Conservation (phyloP, 2,329 filamentous ascomycete genomes). For the Paraphaeosphaeria minitans region DNA sequence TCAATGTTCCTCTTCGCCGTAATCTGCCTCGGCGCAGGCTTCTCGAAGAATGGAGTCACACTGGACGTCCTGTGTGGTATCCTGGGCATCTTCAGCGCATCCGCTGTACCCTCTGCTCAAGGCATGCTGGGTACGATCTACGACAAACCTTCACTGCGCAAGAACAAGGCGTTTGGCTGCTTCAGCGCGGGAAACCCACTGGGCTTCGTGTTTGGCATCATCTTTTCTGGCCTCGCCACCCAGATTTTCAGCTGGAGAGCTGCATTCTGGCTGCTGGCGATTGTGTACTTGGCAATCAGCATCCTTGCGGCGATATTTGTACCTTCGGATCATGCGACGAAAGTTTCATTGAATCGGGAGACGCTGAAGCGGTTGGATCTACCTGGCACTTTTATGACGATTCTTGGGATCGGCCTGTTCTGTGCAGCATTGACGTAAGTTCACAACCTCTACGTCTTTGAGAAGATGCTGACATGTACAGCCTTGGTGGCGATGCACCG, state of each 20-base stretch:
- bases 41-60: slow-evolving; percentile 62
- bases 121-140: slow-evolving; percentile 69
- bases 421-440: slow-evolving; percentile 64
- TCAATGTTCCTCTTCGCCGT: slow-evolving; percentile 65
- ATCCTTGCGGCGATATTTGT: slow-evolving; percentile 65
- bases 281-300: slow-evolving; percentile 67
- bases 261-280: slow-evolving; percentile 64
- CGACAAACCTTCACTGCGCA: slow-evolving; percentile 63
- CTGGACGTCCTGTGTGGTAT: slow-evolving; percentile 68
- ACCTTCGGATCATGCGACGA: slow-evolving; percentile 59
- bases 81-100: slow-evolving; percentile 67
- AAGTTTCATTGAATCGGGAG: slow-evolving; percentile 50
- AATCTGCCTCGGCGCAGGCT: slow-evolving; percentile 63
- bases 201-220: slow-evolving; percentile 62
- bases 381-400: slow-evolving; percentile 64
- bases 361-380: slow-evolving; percentile 65
- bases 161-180: slow-evolving; percentile 69
- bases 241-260: slow-evolving; percentile 68
- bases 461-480: slow-evolving; percentile 24
- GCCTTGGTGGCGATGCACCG: slow-evolving; percentile 59
- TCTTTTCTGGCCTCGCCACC: slow-evolving; percentile 67
- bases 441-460: not conserved
- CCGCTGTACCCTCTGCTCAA: slow-evolving; percentile 67
- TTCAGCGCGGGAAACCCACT: slow-evolving; percentile 64
- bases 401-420: slow-evolving; percentile 69